phyloP scores from a whole-genome alignment of 768 basidiomycete genomes.

The Suillus clintonianus region DNA sequence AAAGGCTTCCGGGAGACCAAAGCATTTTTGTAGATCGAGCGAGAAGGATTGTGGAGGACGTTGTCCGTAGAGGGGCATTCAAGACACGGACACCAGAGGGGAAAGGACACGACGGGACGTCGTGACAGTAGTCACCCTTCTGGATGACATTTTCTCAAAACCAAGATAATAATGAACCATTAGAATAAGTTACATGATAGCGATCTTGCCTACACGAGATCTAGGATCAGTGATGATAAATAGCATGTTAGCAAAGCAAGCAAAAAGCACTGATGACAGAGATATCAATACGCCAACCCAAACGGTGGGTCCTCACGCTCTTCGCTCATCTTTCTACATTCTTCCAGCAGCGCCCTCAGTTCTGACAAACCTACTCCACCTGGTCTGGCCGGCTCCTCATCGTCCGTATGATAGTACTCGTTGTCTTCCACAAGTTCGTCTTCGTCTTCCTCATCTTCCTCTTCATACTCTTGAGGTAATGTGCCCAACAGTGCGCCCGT shows the following conservation, averaged over 20 bases:
- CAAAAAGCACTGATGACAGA: background rate
- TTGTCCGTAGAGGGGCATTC: constrained; percentile 67
- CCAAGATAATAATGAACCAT: background rate
- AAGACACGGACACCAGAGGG: constrained; percentile 74
- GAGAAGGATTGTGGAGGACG: constrained; percentile 52
- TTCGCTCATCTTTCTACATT: constrained; percentile 50
- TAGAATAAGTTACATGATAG: background rate
- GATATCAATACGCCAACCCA: constrained; percentile 15
- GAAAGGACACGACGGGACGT: constrained; percentile 44
- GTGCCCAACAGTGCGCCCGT: constrained; percentile 64
- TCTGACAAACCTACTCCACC: constrained; percentile 37
- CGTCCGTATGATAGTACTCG: constrained; percentile 34
- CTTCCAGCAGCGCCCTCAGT: constrained; percentile 55
- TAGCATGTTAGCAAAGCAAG: background rate
- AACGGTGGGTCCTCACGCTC: constrained; percentile 29
- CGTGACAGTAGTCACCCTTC: constrained; percentile 15
- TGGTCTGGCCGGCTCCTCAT: constrained; percentile 24
- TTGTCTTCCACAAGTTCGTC: constrained; percentile 18
- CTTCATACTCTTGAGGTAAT: constrained; percentile 32
- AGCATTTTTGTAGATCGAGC: constrained; percentile 38
- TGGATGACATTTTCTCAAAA: background rate
- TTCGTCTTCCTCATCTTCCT: constrained; percentile 36
- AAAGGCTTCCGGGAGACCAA: constrained; percentile 20
- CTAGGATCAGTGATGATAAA: background rate
- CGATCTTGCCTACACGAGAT: background rate